Base-by-base conservation (phyloP, 2,329 filamentous ascomycete genomes). In the Colletotrichum brevisporum region DNA sequence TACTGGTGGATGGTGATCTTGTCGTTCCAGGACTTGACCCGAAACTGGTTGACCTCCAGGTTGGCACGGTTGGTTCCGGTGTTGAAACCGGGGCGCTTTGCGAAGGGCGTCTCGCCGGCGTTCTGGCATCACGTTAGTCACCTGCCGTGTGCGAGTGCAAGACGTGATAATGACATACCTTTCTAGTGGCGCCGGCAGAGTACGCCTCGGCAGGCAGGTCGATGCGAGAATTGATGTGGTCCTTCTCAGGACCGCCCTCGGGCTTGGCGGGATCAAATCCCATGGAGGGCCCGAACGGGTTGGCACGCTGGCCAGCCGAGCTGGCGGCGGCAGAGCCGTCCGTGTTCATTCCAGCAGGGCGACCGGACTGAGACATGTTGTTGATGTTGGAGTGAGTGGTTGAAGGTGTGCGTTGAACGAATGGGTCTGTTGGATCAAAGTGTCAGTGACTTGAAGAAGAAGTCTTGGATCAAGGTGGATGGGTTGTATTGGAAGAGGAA, bases 1-100 rank as follows among this genome's bases (percentile, higher is more conserved):
- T 95, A 98, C 76, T 98, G 95, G 71, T 90, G 90, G 24, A 98
- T 88, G 0, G 88, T 87, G 13, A 84, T 86, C 2, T 79, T 84
- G 0, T 90, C 90, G 63, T 82, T 76, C 47, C 90, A 89, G 10
- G 83, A 80, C 0, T 78, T 80, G 63, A 98, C 90, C 0, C 90
- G 86, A 79, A 91, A 97, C 12, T 94, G 90, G 77, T 98, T 98
- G 45, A 97, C 81, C 0, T 84, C 79, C 1, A 94, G 74, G 0
- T 79, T 75, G 21, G 90, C 84, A 0, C 83, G 76, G 70, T 86
- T 88, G 2, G 90, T 91, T 8, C 83, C 82, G 0, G 80, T 86
- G 70, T 90, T 92, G 77, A 87, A 89, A 0, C 81, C 84, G 0
- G 87, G 87, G 2, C 90, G 89, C 6, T 70, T 62, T 1, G 84